Conservation (phyloP, 768 basidiomycete genomes). For the Mycena albidolilacea region DNA sequence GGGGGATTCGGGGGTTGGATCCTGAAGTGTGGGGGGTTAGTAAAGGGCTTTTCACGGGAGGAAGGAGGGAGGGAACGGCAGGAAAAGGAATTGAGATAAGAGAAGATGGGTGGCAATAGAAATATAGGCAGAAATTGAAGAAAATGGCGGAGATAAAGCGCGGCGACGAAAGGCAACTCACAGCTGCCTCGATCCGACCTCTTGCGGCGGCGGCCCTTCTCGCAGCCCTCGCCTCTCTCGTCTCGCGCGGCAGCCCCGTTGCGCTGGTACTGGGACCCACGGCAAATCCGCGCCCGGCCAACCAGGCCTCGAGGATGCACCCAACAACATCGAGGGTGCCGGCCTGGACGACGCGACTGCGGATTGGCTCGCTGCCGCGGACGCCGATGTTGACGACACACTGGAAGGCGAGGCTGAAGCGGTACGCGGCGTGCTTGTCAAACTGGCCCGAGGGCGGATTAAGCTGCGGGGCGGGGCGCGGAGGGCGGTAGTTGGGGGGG, state of each 20-base stretch:
- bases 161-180: slow-evolving; percentile 31
- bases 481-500: slow-evolving; percentile 71
- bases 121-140: neutral
- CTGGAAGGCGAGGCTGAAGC: slow-evolving; percentile 95
- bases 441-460: slow-evolving; percentile 70
- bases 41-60: neutral
- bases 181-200: slow-evolving; percentile 43
- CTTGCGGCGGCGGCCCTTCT: slow-evolving; percentile 72
- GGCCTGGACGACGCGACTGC: slow-evolving; percentile 93
- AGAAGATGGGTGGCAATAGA: neutral
- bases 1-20: neutral
- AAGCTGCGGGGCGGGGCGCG: slow-evolving; percentile 70
- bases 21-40: neutral
- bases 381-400: slow-evolving; percentile 98
- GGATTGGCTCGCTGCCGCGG: slow-evolving; percentile 91
- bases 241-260: slow-evolving; percentile 81
- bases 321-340: slow-evolving; percentile 95
- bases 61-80: neutral
- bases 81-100: neutral
- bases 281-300: slow-evolving; percentile 89
- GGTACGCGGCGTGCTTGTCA: slow-evolving; percentile 89
- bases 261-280: slow-evolving; percentile 86
- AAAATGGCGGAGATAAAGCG: too few relatives aligned
- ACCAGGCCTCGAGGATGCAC: slow-evolving; percentile 94
- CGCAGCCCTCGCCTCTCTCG: slow-evolving; percentile 74